Conservation (phyloP, 768 basidiomycete species). For the Suillus cothurnatus region DNA sequence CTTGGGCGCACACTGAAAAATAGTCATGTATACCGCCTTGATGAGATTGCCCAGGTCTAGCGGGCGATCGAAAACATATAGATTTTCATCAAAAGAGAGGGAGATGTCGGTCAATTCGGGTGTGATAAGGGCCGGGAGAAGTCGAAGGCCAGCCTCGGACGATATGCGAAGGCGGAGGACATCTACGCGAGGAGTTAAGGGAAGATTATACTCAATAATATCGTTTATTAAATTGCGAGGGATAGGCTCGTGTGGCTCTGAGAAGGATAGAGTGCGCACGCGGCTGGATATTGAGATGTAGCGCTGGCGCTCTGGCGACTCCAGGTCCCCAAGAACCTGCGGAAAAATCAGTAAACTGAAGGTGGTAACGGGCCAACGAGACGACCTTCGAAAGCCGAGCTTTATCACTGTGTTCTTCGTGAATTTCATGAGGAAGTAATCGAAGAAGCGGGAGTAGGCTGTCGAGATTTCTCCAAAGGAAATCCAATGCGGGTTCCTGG, state of each 20-base stretch:
- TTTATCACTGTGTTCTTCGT: background rate
- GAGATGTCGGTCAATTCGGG: constrained; percentile 3
- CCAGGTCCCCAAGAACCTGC: background rate
- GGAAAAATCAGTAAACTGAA: background rate
- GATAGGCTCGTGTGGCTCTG: background rate
- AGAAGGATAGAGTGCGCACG: constrained; percentile 5
- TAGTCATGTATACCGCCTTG: background rate
- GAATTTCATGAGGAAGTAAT: background rate
- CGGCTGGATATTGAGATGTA: constrained; percentile 4
- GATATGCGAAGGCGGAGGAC: constrained; percentile 2
- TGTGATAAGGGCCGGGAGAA: constrained; percentile 1
- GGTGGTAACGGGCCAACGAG: too few relatives aligned
- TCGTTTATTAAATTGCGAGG: background rate
- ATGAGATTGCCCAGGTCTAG: background rate
- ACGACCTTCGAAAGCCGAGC: constrained; percentile 3
- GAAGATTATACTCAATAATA: background rate
- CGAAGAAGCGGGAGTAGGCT: constrained; percentile 1
- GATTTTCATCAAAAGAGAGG: background rate
- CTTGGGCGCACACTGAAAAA: constrained; percentile 1
- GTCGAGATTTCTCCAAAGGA: constrained; percentile 2
- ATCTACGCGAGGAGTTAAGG: constrained; percentile 1
- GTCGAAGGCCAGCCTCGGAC: constrained; percentile 3
- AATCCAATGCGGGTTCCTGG: constrained; percentile 3
- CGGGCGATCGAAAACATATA: background rate
- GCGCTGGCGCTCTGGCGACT: background rate